phyloP scores from a whole-genome alignment of 2,329 filamentous ascomycete genomes.

The Dothistroma septosporum region DNA sequence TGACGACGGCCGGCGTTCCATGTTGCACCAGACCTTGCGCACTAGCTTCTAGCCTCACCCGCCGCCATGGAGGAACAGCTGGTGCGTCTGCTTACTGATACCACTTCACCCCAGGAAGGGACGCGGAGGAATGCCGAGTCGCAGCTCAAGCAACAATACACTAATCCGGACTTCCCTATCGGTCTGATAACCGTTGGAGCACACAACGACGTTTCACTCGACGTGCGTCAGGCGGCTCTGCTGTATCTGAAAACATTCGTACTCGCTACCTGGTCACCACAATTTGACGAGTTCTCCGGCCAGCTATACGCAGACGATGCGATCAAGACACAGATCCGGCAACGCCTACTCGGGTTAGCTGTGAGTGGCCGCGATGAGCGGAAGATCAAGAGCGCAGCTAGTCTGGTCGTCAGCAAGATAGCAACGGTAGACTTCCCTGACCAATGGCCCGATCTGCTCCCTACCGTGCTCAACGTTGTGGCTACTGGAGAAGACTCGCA shows the following conservation, averaged over 20 bases:
- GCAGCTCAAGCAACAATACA: constrained; percentile 68
- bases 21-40: constrained; percentile 14
- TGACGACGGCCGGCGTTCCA: constrained; percentile 2
- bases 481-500: constrained; percentile 71
- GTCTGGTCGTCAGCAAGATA: constrained; percentile 88
- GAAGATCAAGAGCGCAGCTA: constrained; percentile 84
- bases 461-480: constrained; percentile 72
- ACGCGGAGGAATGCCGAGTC: constrained; percentile 83
- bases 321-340: constrained; percentile 69
- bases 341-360: constrained; percentile 70
- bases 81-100: constrained; percentile 80
- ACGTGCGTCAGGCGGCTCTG: constrained; percentile 78
- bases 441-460: constrained; percentile 86
- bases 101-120: constrained; percentile 70
- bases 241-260: constrained; percentile 79
- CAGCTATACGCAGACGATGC: constrained; percentile 63
- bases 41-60: constrained; percentile 20
- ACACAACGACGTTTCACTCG: constrained; percentile 66
- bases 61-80: constrained; percentile 83
- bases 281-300: constrained; percentile 66
- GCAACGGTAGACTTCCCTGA: constrained; percentile 90
- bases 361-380: constrained; percentile 69
- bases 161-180: constrained; percentile 67
- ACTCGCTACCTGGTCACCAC: constrained; percentile 74
- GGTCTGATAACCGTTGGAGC: constrained; percentile 77